Percentiles rank a stretch among this genome's conserved stretches.
phyloP scores from a whole-genome alignment of 2,329 filamentous ascomycete species.

The Aurifilum marmelostoma region DNA sequence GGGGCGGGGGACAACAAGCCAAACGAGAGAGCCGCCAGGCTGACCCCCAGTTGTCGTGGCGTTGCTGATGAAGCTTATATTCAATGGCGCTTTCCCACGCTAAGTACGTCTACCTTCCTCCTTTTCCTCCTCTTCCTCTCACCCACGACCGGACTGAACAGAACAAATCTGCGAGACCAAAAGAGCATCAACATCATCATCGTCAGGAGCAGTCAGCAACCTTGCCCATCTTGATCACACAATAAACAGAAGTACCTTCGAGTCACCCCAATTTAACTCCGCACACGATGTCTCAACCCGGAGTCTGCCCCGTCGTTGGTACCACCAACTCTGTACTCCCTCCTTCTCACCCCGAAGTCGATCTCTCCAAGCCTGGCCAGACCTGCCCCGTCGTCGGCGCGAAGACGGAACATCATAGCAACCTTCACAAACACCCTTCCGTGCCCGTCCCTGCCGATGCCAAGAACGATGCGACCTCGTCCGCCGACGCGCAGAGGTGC shows the following conservation, averaged over 20 bases:
- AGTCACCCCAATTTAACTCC: conserved; percentile 29
- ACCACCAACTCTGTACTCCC: conserved; percentile 47
- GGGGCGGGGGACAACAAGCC: neutral
- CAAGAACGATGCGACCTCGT: conserved; percentile 28
- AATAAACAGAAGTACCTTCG: neutral
- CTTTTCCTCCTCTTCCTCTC: neutral
- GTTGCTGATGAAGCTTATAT: neutral
- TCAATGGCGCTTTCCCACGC: no score
- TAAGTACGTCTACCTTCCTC: neutral
- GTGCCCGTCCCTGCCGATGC: conserved; percentile 37
- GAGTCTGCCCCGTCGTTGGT: conserved; percentile 46
- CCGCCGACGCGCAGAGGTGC: conserved; percentile 43
- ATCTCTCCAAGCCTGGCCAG: conserved; percentile 45
- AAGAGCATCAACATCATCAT: neutral
- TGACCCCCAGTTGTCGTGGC: neutral
- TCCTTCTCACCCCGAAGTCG: conserved; percentile 44
- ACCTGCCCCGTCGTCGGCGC: conserved; percentile 47
- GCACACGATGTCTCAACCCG: conserved; percentile 29
- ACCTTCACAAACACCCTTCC: conserved; percentile 45
- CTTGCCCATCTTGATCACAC: neutral
- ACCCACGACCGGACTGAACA: neutral
- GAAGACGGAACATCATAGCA: conserved; percentile 45
- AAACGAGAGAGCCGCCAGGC: neutral
- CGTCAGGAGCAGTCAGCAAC: neutral
- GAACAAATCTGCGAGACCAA: neutral